Base-by-base conservation (phyloP, 768 basidiomycete genomes). In the Tylopilus sp. region DNA sequence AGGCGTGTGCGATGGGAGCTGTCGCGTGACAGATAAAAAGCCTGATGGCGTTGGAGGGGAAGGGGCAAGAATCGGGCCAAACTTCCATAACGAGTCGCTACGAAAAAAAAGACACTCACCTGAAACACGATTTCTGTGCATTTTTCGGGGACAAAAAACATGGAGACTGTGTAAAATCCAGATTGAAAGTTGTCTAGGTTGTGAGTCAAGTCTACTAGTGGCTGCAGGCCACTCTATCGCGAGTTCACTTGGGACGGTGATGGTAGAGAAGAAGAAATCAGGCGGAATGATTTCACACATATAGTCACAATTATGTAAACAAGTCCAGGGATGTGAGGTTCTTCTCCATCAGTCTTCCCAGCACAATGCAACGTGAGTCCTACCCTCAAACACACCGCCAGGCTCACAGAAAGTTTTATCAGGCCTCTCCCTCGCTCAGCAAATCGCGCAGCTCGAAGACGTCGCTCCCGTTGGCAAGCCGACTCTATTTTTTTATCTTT, bases 361-460 rank as follows among this genome's bases (percentile, higher is more conserved):
- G 52, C 36, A 54, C 33, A 41, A 63, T 68, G 68, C 42, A 68
- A 49, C 68, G 66, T 70, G 52, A 61, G 66, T 66, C 23, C 39
- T 44, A 18, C 33, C 40, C 25, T 26, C 40, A 17, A 17, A 36
- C 22, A 21, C 39, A 12, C 17, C 25, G 23, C 38, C 21, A 43
- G 57, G 35, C 54, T 44, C 50, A 40, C 52, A 42, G 52, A n/a
- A 26, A 40, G 11, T 1, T 1, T 41, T 39, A 22, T 12, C 53
- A 77, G 76, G 78, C 25, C 66, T 86, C 31, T 82, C 86, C 3
- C 77, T 90, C 22, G 83, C 82, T 3, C 80, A 95, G 64, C 92
- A 95, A 63, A 81, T 97, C 38, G 86, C 86, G 33, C 79, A 86
- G 62, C 80, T 98, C 22, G 79, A 89, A 42, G 81, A 88, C 46